A percentile compares a stretch with the other conserved stretches of the same genome.
Evolutionary conservation across 2,329 filamentous ascomycete species (phyloP).

Genomic region (Microdochium paspali): DNA sequence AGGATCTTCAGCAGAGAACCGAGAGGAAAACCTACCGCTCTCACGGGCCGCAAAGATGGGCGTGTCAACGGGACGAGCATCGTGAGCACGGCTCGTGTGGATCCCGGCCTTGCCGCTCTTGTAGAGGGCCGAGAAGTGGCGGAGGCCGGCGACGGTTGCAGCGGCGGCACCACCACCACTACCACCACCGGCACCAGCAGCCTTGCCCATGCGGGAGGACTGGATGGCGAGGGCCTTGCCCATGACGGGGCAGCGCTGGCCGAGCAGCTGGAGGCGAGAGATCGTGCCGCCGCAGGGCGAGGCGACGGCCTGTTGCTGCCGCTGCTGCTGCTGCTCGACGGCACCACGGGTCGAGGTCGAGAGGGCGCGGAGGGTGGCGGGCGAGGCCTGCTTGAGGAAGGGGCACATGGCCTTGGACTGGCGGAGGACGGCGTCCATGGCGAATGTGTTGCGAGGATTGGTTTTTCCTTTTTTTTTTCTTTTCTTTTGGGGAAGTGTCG

Average conservation of each 20-base stretch:
- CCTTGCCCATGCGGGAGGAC: slow-evolving; percentile 44
- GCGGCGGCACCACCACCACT: slow-evolving; percentile 26
- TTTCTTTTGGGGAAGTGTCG: no score
- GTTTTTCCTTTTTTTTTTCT: no score
- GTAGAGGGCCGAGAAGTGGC: slow-evolving; percentile 39
- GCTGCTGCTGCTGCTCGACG: slow-evolving; percentile 39
- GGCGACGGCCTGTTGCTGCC: neutral
- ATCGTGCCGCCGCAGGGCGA: slow-evolving; percentile 71
- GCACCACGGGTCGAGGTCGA: slow-evolving; percentile 62
- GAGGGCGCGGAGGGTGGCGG: slow-evolving; percentile 81
- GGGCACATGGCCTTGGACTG: slow-evolving; percentile 97
- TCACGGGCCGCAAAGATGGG: slow-evolving; percentile 37
- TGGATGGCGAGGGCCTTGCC: slow-evolving; percentile 93
- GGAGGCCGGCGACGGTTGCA: slow-evolving; percentile 37
- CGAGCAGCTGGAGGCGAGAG: slow-evolving; percentile 92
- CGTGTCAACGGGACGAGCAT: slow-evolving; percentile 68
- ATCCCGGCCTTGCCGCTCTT: slow-evolving; percentile 60
- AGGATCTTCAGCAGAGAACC: no score
- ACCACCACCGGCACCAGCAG: slow-evolving; percentile 26
- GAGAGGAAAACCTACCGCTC: slow-evolving; percentile 32
- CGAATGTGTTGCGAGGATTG: no score
- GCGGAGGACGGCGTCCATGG: slow-evolving; percentile 89
- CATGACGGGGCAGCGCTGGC: slow-evolving; percentile 96
- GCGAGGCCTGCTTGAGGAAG: slow-evolving; percentile 90
- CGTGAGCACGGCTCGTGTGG: slow-evolving; percentile 70